Base-by-base conservation (phyloP, 2,329 filamentous ascomycete genomes). In the Fusarium papillatum region DNA sequence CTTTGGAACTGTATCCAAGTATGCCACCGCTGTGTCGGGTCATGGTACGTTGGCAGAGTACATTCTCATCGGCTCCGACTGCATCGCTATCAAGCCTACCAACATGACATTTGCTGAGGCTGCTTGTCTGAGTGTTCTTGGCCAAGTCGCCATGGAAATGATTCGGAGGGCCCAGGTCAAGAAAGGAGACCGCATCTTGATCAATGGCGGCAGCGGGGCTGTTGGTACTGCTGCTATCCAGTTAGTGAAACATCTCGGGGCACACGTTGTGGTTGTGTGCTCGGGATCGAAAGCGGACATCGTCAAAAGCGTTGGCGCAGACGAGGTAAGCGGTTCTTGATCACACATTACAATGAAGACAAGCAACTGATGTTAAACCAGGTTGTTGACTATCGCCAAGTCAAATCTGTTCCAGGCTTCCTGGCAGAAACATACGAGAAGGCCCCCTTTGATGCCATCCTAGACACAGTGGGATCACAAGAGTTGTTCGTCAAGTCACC, bases 1-100 rank as follows among this genome's bases (percentile, higher is more conserved):
- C 24, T 61, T 61, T 29, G 59, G 59, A 10, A 61, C 59, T 4
- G 59, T 61, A n/a, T 61, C 59, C 38, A 61, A 61, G 59, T 61
- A 61, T n/a, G 59, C 59, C 24, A 61, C 59, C 2, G 59, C 59
- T 5, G 38, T 61, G 38, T 61, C 24, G 22, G 59, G 59, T 5
- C 34, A 61, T 9, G 59, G 38, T 8, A 43, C 59, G 1, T 7
- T 61, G 13, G 59, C 38, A 29, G 59, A 61, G 36, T 61, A 61
- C 7, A 6, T 61, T 19, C 17, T 41, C 10, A 61, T 61, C 17
- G 38, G 17, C 1, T 61, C 16, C 17, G 59, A 43, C 38, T 61
- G 59, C 24, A 31, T 61, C 7, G 34, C 59, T 3, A 41, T 61
- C 7, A 61, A 61, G 22, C 59, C 59, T 14, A 39, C 38, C 38